These are phyloP conservation scores for Pythium phragmitis DNA, from an alignment of 352 stramenopile species.

Conservation along the genomic window DNA sequence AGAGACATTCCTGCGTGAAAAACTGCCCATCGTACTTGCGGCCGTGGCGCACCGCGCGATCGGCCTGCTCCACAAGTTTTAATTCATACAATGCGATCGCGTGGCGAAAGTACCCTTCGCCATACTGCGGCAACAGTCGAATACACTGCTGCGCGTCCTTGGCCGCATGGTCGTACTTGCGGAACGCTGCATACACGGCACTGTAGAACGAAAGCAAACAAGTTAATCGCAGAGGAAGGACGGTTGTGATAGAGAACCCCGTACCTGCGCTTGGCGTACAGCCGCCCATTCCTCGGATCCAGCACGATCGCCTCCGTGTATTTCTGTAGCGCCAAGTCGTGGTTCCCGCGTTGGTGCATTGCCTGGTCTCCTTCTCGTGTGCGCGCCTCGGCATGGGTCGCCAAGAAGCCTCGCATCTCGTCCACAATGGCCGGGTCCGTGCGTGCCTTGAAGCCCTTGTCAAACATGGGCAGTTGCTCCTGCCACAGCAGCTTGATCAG, in stretches of 20 bases:
- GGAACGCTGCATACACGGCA: slow-evolving; percentile 20
- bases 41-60: slow-evolving; percentile 18
- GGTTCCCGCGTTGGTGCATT: slow-evolving; percentile 9
- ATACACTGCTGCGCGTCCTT: slow-evolving; percentile 30
- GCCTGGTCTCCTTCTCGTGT: slow-evolving; percentile 18
- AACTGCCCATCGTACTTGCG: slow-evolving; percentile 19
- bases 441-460: slow-evolving; percentile 16
- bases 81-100: slow-evolving; percentile 25
- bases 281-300: slow-evolving; percentile 21
- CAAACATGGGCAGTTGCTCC: slow-evolving; percentile 21
- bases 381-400: slow-evolving; percentile 17
- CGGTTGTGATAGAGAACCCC: neutral
- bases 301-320: slow-evolving; percentile 28
- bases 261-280: slow-evolving; percentile 29
- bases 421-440: slow-evolving; percentile 7
- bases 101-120: slow-evolving; percentile 30
- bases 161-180: slow-evolving; percentile 22
- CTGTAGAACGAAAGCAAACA: slow-evolving; percentile 6
- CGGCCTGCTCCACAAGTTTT: slow-evolving; percentile 8
- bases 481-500: slow-evolving; percentile 27
- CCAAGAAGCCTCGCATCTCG: slow-evolving; percentile 24
- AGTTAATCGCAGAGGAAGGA: neutral
- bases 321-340: slow-evolving; percentile 22
- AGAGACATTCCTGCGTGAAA: slow-evolving; percentile 19
- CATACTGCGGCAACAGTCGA: slow-evolving; percentile 21